phyloP scores from a whole-genome alignment of 805 yeast genomes.

The Nadsonia fulvescens region DNA sequence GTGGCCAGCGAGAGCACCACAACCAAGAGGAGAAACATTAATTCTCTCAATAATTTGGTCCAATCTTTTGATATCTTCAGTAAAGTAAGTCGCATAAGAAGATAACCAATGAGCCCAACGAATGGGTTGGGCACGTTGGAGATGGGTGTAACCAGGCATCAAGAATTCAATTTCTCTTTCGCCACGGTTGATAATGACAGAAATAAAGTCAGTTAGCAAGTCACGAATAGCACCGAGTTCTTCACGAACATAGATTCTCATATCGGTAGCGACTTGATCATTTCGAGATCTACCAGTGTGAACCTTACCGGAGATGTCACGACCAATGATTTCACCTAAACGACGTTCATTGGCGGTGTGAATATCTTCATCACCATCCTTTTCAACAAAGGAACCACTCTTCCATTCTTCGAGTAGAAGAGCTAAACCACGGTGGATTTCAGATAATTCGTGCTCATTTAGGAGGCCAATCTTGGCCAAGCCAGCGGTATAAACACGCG shows the following conservation, averaged over 20 bases:
- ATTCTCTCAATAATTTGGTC: slow-evolving; percentile 64
- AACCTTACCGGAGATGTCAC: slow-evolving; percentile 86
- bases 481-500: slow-evolving; percentile 83
- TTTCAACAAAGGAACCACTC: slow-evolving; percentile 44
- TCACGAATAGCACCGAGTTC: slow-evolving; percentile 41
- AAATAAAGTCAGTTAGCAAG: slow-evolving; percentile 41
- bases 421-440: slow-evolving; percentile 71
- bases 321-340: slow-evolving; percentile 89
- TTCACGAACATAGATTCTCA: slow-evolving; percentile 85
- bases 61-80: slow-evolving; percentile 77
- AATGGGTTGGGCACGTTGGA: slow-evolving; percentile 98
- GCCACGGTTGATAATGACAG: slow-evolving; percentile 56
- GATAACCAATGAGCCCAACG: slow-evolving; percentile 98
- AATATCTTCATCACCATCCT: slow-evolving; percentile 89
- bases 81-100: slow-evolving; percentile 84
- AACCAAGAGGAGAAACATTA: slow-evolving; percentile 82
- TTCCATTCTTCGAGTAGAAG: slow-evolving; percentile 69
- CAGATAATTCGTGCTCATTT: slow-evolving; percentile 49
- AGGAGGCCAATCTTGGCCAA: slow-evolving; percentile 61
- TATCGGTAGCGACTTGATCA: slow-evolving; percentile 98
- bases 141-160: slow-evolving; percentile 98
- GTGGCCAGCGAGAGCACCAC: slow-evolving; percentile 98
- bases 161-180: slow-evolving; percentile 71
- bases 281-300: slow-evolving; percentile 99
- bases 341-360: slow-evolving; percentile 98